Base-by-base conservation (phyloP, 2,329 filamentous ascomycete species). In the Fusarium tricinctum region DNA sequence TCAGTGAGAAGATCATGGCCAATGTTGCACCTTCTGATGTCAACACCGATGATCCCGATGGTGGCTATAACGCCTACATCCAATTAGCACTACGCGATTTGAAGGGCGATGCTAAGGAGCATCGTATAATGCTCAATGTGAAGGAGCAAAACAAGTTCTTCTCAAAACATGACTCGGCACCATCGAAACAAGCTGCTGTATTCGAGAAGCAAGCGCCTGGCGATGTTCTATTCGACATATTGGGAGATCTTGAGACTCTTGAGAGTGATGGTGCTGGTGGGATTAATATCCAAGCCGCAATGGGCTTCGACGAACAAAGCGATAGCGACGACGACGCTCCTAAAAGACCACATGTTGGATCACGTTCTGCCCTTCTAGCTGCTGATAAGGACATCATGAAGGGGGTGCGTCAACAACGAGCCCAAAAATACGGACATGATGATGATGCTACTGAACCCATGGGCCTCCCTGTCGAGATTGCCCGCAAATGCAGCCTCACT, bases 1-100 rank as follows among this genome's bases (percentile, higher is more conserved):
- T 98, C 57, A 97, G 93, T 73, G 93, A 96, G 78, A 97, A 97
- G 80, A 92, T 99, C 77, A 91, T 99, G 86, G 91, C 91, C 47
- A 92, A 94, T 68, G 93, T 97, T 13, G 88, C 91, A 3, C 91
- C 94, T 2, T 88, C 91, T 7, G 94, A 97, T 76, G 85, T 87
- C 2, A 86, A 90, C 63, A 85, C 84, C 7, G 87, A 89, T 3
- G 87, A 89, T 51, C 49, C 71, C 7, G 72, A 71, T 20, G 90
- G 89, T 3, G 82, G 90, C 73, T 91, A 93, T 63, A 91, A 94
- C 71, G 90, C 91, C 0, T 96, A 91, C 75, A 88, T 90, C 66
- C 85, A 94, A 74, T 82, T 98, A 32, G 86, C 89, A 39, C 84
- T 99, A 15, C 89, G 90, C 26, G 96, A 99, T 82, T 84, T 99